Evolutionary conservation across 768 basidiomycete genomes (phyloP), one percentile per base, ranked within the genome.

Genomic region (Amanita phalloides): DNA sequence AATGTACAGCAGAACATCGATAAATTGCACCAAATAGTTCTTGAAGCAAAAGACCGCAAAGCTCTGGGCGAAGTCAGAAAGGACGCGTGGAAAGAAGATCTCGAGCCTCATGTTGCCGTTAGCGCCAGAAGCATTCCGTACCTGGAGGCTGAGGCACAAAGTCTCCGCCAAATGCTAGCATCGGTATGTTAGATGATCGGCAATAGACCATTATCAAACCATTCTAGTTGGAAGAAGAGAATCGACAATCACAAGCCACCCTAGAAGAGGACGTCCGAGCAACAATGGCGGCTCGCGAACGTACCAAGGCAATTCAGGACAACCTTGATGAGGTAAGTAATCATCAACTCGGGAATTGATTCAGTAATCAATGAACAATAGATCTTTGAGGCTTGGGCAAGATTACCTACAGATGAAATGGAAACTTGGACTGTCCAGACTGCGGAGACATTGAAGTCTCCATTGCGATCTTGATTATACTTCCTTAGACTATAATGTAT

Each of bases 1-100:
- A 71, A 77, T 47, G 79, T 85, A 1, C 77, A 78, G 56, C 79
- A 82, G 42, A 83, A 78, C 56, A 75, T 90, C 30, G 86, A 90
- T 61, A 72, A 71, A 3, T 71, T 90, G 10, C 86, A 90, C 54
- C 71, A 72, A 9, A 76, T 86, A 11, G 79, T 90, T 1, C 78
- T 71, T 9, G 86, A 86, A 30, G 87, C 86, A 56, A 81, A 62
- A 60, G 75, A 74, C 17, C 67, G 75, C 21, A 78, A 81, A 48
- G 73, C 71, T 33, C 69, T 71, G 43, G 71, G 73, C 6, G 73
- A 71, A 38, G 56, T 64, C 10, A 70, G 70, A 0, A 75, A 72
- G 11, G 84, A 88, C 60, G 58, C 75, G 0, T 90, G 87, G 86
- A 76, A 67, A 53, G 77, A 80, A 45, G 71, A 80, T 51, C 64